Evolutionary conservation across 2,329 filamentous ascomycete genomes (phyloP).

Genomic region (Aphanoascus verrucosus): DNA sequence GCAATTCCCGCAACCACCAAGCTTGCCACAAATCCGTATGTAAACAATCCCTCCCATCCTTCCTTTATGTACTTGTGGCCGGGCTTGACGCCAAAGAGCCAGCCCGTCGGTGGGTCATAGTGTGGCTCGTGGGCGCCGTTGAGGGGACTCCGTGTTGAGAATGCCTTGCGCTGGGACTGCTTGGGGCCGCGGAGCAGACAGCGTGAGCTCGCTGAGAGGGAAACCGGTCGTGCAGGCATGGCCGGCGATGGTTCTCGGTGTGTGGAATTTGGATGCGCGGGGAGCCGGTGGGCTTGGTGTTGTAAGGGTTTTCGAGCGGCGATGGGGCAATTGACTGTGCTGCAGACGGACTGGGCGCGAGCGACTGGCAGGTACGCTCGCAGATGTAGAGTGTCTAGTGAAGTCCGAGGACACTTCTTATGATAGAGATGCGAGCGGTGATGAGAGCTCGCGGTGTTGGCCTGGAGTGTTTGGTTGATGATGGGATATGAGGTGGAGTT

Average conservation of each 20-base stretch:
- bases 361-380: not conserved
- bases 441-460: not conserved
- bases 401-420: not conserved
- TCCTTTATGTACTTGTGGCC: constrained; percentile 93
- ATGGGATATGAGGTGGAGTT: constrained; percentile 10
- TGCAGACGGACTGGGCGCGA: not conserved
- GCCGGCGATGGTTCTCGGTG: not conserved
- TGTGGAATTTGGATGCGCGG: constrained; percentile 4
- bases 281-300: not conserved
- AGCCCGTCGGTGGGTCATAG: constrained; percentile 82
- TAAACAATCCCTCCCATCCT: constrained; percentile 85
- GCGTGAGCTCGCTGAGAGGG: constrained; percentile 32
- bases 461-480: constrained; percentile 7
- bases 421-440: constrained; percentile 11
- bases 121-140: constrained; percentile 53
- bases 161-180: constrained; percentile 25
- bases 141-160: constrained; percentile 33
- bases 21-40: constrained; percentile 73
- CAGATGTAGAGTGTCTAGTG: not conserved
- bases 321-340: not conserved
- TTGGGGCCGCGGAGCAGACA: constrained; percentile 28
- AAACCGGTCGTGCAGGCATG: constrained; percentile 32
- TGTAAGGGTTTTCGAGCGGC: constrained; percentile 4
- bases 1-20: constrained; percentile 63
- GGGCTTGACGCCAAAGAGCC: constrained; percentile 88